phyloP scores from a whole-genome alignment of 2,329 filamentous ascomycete genomes.

The Trichoderma sp. region DNA sequence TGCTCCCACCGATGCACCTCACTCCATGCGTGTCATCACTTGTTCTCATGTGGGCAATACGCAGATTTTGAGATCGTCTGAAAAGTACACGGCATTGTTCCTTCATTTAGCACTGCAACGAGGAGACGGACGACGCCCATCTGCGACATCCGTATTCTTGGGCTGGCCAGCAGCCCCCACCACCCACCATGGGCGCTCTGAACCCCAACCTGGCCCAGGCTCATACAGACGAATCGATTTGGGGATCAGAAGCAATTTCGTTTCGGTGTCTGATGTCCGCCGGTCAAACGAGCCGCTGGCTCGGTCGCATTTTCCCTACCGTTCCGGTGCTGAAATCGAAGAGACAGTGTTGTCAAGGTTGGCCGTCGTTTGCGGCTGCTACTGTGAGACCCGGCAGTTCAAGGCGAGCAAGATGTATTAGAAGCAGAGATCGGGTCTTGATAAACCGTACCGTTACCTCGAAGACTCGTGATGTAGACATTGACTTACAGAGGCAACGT shows the following conservation, averaged over 20 bases:
- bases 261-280: conserved; percentile 21
- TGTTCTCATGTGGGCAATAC: no score
- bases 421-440: no score
- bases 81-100: no score
- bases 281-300: background rate
- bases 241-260: conserved; percentile 23
- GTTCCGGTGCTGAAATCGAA: background rate
- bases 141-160: background rate
- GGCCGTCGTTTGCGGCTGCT: background rate
- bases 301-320: conserved; percentile 8
- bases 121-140: background rate
- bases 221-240: conserved; percentile 19
- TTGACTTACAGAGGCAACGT: no score
- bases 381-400: background rate
- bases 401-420: background rate
- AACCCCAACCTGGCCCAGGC: conserved; percentile 21
- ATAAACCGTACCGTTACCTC: no score
- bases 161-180: conserved; percentile 10
- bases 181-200: conserved; percentile 5
- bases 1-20: background rate
- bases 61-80: no score
- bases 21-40: background rate
- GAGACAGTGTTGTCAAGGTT: no score
- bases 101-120: no score
- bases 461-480: no score